Conservation (phyloP, 2,329 filamentous ascomycete genomes). For the Monascus ruber region DNA sequence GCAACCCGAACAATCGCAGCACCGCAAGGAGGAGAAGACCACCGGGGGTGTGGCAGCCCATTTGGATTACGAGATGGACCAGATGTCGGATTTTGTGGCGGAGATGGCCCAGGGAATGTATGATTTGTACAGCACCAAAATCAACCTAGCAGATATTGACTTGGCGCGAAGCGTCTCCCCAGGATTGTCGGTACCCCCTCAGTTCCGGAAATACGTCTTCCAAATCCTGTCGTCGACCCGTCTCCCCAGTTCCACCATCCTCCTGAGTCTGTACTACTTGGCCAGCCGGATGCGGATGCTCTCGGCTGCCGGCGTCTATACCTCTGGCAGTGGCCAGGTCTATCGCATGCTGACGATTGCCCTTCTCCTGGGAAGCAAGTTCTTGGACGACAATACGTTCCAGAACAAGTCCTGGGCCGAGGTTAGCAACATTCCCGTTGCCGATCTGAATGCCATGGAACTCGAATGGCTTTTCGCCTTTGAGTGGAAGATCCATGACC, state of each 20-base stretch:
- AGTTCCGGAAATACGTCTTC: conserved; percentile 84
- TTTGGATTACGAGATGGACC: conserved; percentile 91
- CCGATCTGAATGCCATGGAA: conserved; percentile 75
- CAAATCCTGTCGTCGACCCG: conserved; percentile 85
- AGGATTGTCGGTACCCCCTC: conserved; percentile 50
- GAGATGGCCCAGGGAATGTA: conserved; percentile 73
- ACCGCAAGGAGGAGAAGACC: conserved; percentile 52
- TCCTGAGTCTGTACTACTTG: conserved; percentile 82
- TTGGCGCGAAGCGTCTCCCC: conserved; percentile 52
- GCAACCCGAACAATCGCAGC: conserved; percentile 20
- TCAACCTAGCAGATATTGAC: conserved; percentile 52
- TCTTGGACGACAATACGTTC: conserved; percentile 93
- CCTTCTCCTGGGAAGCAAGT: conserved; percentile 83
- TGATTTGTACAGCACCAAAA: conserved; percentile 44
- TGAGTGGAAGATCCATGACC: conserved; percentile 75
- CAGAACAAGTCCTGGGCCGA: conserved; percentile 96
- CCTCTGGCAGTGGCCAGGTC: conserved; percentile 54
- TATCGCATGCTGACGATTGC: conserved; percentile 81
- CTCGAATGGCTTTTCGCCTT: conserved; percentile 78
- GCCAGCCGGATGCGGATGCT: conserved; percentile 71
- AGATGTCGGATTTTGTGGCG: conserved; percentile 90
- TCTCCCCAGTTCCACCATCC: conserved; percentile 79
- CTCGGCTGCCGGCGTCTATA: conserved; percentile 44
- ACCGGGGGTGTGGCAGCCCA: conserved; percentile 82
- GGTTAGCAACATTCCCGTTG: conserved; percentile 77